phyloP scores from a whole-genome alignment of 2,329 filamentous ascomycete species.

The Epichloe coenophiala region DNA sequence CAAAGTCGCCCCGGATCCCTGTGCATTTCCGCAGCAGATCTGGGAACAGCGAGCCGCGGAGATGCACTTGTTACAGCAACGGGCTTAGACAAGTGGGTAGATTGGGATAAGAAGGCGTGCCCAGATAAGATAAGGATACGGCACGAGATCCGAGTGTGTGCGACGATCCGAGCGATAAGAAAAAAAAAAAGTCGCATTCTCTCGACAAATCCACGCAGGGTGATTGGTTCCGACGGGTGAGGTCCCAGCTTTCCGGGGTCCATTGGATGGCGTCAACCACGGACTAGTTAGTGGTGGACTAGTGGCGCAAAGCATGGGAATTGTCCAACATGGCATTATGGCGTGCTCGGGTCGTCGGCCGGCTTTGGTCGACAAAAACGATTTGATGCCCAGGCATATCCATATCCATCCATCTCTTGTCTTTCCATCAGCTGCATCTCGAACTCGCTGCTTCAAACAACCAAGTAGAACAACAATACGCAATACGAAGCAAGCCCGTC shows the following conservation, averaged over 20 bases:
- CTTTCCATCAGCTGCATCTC: no score
- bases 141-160: no score
- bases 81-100: neutral
- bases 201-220: neutral
- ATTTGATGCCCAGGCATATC: no score
- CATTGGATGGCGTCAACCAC: constrained; percentile 21
- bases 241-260: neutral
- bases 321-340: neutral
- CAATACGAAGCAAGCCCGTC: neutral
- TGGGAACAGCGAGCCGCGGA: neutral
- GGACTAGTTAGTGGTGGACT: no score
- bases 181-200: neutral
- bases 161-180: neutral
- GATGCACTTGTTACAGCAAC: neutral
- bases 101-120: neutral
- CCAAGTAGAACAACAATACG: no score
- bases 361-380: no score
- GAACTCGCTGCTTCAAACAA: no score
- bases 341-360: constrained; percentile 2
- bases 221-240: constrained; percentile 9
- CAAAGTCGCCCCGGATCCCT: no score
- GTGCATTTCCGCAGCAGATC: no score
- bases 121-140: neutral
- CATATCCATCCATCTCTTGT: no score
- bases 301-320: no score